Evolutionary conservation across 2,329 filamentous ascomycete genomes (phyloP).

Genomic region (Claviceps maximensis): DNA sequence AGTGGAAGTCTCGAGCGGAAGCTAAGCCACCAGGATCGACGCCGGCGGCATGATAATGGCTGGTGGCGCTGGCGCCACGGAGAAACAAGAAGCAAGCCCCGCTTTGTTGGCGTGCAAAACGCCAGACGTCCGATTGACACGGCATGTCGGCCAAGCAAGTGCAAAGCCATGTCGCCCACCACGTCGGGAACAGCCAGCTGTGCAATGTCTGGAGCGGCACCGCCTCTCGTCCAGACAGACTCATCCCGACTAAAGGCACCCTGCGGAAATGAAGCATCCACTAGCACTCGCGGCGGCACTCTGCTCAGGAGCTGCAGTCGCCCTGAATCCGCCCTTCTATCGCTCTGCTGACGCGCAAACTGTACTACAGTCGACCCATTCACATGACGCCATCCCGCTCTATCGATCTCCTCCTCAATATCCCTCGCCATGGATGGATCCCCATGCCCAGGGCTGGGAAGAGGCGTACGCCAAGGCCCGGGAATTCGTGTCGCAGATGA

Average conservation of each 20-base stretch:
- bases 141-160: not conserved
- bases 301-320: not conserved
- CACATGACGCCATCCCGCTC: conserved; percentile 15
- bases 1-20: not conserved
- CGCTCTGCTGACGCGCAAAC: conserved; percentile 12
- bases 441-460: conserved; percentile 57
- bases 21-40: not conserved
- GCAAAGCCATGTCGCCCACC: not conserved
- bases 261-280: not conserved
- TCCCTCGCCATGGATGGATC: conserved; percentile 77
- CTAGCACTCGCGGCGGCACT: not conserved
- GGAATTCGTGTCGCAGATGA: conserved; percentile 70
- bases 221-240: not conserved
- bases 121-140: no score
- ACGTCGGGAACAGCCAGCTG: not conserved
- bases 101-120: not conserved
- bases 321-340: not conserved
- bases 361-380: conserved; percentile 9
- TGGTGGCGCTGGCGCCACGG: not conserved
- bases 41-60: not conserved
- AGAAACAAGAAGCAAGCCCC: not conserved
- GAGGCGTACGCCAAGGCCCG: conserved; percentile 64
- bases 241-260: no score
- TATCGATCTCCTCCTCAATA: conserved; percentile 50
- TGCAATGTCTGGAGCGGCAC: not conserved